Conservation (phyloP, 2,329 filamentous ascomycete species). For the Ascosphaera aggregata region DNA sequence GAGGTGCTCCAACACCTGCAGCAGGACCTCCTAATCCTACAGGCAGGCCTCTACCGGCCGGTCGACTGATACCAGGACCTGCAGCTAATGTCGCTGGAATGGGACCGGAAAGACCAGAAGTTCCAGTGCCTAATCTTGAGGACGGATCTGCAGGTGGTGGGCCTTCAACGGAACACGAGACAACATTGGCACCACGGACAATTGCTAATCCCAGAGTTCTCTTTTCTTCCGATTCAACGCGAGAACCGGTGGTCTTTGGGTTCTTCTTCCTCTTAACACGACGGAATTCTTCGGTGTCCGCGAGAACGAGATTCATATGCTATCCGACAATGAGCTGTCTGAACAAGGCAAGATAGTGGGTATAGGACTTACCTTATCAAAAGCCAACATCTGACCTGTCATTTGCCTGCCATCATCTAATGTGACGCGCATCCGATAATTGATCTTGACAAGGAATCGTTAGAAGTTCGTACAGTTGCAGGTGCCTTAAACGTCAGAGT, state of each 20-base stretch:
- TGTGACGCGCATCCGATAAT: constrained; percentile 96
- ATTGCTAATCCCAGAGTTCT: constrained; percentile 90
- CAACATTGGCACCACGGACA: constrained; percentile 79
- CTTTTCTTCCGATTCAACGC: constrained; percentile 77
- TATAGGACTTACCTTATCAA: constrained; percentile 71
- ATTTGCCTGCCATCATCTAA: constrained; percentile 89
- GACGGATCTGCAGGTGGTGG: constrained; percentile 87
- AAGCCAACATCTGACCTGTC: constrained; percentile 94
- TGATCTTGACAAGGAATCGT: constrained; percentile 50
- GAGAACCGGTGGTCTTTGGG: constrained; percentile 37
- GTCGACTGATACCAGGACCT: constrained; percentile 74
- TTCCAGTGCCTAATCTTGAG: constrained; percentile 53
- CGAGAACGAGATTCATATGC: constrained; percentile 99
- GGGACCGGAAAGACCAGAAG: constrained; percentile 6
- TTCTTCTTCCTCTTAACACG: constrained; percentile 60
- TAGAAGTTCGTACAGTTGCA: background rate
- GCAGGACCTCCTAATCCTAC: constrained; percentile 74
- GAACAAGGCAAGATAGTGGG: constrained; percentile 51
- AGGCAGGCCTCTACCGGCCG: constrained; percentile 65
- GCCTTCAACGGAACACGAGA: constrained; percentile 86
- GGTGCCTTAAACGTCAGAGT: background rate
- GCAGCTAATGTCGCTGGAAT: constrained; percentile 39
- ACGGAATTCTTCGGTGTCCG: constrained; percentile 95
- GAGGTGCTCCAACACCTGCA: constrained; percentile 62
- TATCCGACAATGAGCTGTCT: constrained; percentile 15